Evolutionary conservation across 2,329 filamentous ascomycete species (phyloP).

Genomic region (Diplodia sapinea): DNA sequence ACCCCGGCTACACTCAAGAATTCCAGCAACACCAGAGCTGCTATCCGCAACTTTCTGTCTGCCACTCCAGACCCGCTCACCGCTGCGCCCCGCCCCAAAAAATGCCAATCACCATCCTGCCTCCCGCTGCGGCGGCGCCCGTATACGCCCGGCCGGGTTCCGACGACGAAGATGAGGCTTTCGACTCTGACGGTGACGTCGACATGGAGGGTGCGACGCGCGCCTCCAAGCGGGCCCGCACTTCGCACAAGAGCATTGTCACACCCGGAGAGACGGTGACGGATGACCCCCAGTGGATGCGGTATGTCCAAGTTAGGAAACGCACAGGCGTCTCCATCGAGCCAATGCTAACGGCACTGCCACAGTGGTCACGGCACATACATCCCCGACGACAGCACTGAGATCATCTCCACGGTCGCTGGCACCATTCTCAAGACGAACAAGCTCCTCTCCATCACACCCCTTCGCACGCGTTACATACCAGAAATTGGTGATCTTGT

Average conservation of each 20-base stretch:
- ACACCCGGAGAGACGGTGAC: slow-evolving; percentile 91
- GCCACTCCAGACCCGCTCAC: background rate
- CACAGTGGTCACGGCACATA: slow-evolving; percentile 90
- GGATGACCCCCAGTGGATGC: slow-evolving; percentile 94
- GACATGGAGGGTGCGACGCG: slow-evolving; percentile 55
- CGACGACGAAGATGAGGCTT: slow-evolving; percentile 42
- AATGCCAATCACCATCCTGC: slow-evolving; percentile 67
- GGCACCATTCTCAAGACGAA: slow-evolving; percentile 93
- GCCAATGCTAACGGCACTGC: background rate
- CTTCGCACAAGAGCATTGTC: slow-evolving; percentile 64
- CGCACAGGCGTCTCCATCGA: background rate
- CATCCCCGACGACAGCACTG: slow-evolving; percentile 64
- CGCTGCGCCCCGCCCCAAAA: slow-evolving; percentile 28
- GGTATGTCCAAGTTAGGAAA: slow-evolving; percentile 26
- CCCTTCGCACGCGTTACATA: slow-evolving; percentile 88
- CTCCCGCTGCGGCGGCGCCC: slow-evolving; percentile 53
- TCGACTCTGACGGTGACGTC: slow-evolving; percentile 56
- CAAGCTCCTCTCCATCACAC: slow-evolving; percentile 90
- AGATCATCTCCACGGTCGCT: slow-evolving; percentile 87
- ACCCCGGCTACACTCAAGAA: background rate
- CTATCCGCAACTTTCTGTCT: background rate
- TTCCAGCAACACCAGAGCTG: slow-evolving; percentile 11
- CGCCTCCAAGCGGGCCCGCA: slow-evolving; percentile 48
- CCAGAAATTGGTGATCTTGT: slow-evolving; percentile 97
- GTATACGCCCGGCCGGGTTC: slow-evolving; percentile 36